Evolutionary conservation across 2,329 filamentous ascomycete genomes (phyloP).

Genomic region (Elsinoe fawcettii): DNA sequence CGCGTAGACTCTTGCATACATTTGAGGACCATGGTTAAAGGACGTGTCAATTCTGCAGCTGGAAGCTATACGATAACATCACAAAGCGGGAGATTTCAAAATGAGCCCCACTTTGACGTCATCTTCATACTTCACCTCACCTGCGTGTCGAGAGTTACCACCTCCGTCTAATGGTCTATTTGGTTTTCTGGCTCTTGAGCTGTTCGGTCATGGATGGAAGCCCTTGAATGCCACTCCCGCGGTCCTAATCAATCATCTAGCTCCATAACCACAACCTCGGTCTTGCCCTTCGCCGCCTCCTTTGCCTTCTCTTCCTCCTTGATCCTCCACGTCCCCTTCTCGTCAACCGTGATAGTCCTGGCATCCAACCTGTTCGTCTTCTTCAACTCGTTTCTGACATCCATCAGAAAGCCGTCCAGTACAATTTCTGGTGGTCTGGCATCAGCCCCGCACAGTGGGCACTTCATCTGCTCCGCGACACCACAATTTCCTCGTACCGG

Average conservation of each 20-base stretch:
- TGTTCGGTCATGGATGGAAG: too few relatives aligned
- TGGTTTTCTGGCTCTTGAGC: too few relatives aligned
- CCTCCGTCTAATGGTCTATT: too few relatives aligned
- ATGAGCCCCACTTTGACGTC: too few relatives aligned
- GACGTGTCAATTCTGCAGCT: too few relatives aligned
- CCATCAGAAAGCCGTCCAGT: constrained; percentile 65
- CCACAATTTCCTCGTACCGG: constrained; percentile 31
- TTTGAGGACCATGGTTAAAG: too few relatives aligned
- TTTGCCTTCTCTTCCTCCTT: neutral
- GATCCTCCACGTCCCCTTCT: constrained; percentile 57
- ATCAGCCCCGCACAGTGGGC: constrained; percentile 73
- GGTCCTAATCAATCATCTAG: neutral
- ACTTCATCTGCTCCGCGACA: constrained; percentile 67
- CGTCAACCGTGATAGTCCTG: constrained; percentile 55
- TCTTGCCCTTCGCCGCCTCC: neutral
- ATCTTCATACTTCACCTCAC: too few relatives aligned
- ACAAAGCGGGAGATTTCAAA: too few relatives aligned
- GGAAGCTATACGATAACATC: too few relatives aligned
- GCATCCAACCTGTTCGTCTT: constrained; percentile 30
- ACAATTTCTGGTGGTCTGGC: constrained; percentile 64
- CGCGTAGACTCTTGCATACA: too few relatives aligned
- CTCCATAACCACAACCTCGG: constrained; percentile 1
- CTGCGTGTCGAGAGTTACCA: too few relatives aligned
- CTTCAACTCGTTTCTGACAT: constrained; percentile 47
- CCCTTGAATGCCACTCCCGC: too few relatives aligned